Evolutionary conservation across 164 flowering plant species (phyloP), one percentile per base, ranked within the genome.

Genomic region (Pachysandra terminalis): DNA sequence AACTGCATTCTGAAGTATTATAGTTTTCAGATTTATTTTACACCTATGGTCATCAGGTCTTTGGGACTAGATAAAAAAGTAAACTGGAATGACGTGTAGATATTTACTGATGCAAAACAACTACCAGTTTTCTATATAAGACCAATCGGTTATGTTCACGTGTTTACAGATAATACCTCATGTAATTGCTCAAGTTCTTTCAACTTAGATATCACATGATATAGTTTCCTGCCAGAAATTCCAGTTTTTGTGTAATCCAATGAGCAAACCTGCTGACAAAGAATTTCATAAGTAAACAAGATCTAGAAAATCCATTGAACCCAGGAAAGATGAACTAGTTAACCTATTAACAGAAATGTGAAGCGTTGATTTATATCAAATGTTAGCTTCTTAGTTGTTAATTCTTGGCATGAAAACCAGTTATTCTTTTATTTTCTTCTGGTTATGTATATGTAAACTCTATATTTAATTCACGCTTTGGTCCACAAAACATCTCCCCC

Each of bases 131-230:
- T 32, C 37, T 32, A 32, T 32, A 32, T 22, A 63, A 45, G 35
- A 15, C 2, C 35, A 63, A 24, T 24, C 56, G 48, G 37, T 61
- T 19, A 14, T 14, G 22, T 48, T 63, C 66, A 63, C 37, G 24
- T 48, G 35, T 63, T 67, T 23, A 19, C 2, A 61, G 62, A 37
- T 21, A n/a, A 21, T 64, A 75, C 78, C 75, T 75, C 72, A 23
- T 67, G 62, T 63, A 63, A 32, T 24, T 64, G 60, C 41, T 68
- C 75, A 40, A 75, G 26, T 59, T 75, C 78, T 75, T 59, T 75
- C 51, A 71, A 19, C 9, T 56, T 22, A 58, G 69, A 75, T 22
- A 71, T 67, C 61, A 68, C 13, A 59, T 67, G 61, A 60, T 63
- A 48, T 22, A 75, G 62, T 59, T 75, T 75, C 61, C 61, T 59